phyloP scores from a whole-genome alignment of 2,329 filamentous ascomycete genomes.

The Lecanicillium sp. region DNA sequence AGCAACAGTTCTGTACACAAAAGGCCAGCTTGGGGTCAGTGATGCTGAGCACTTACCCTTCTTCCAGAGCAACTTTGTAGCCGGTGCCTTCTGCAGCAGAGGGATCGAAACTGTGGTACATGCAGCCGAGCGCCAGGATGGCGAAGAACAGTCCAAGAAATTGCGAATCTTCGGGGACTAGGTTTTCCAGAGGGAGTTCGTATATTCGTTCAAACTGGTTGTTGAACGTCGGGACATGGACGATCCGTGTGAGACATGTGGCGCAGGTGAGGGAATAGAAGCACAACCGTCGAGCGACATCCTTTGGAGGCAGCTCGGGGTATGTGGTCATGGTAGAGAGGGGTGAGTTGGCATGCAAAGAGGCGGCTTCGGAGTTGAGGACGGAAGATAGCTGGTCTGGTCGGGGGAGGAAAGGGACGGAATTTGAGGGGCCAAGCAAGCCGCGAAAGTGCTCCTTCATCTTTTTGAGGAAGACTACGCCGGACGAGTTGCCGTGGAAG shows the following conservation, averaged over 20 bases:
- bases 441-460: conserved; percentile 84
- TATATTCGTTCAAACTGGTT: conserved; percentile 73
- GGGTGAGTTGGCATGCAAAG: conserved; percentile 58
- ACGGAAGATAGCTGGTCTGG: conserved; percentile 43
- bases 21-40: no score
- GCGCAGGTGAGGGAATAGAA: conserved; percentile 52
- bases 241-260: conserved; percentile 58
- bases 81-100: conserved; percentile 41
- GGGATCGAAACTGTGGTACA: conserved; percentile 57
- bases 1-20: no score
- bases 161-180: conserved; percentile 57
- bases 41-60: conserved; percentile 41
- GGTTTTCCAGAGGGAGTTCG: conserved; percentile 56
- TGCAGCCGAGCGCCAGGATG: conserved; percentile 64
- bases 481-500: conserved; percentile 90
- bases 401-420: conserved; percentile 52
- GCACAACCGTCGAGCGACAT: conserved; percentile 47
- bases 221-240: conserved; percentile 79
- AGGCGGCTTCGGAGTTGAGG: conserved; percentile 63
- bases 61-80: conserved; percentile 47
- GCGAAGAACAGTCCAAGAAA: conserved; percentile 68
- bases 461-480: conserved; percentile 77
- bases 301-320: conserved; percentile 63
- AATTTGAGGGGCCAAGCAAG: conserved; percentile 60
- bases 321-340: conserved; percentile 46